Percentiles rank a stretch among this genome's conserved stretches.
Evolutionary conservation across 2,329 filamentous ascomycete genomes (phyloP).

Genomic region (Ceratocystis eucalypticola): DNA sequence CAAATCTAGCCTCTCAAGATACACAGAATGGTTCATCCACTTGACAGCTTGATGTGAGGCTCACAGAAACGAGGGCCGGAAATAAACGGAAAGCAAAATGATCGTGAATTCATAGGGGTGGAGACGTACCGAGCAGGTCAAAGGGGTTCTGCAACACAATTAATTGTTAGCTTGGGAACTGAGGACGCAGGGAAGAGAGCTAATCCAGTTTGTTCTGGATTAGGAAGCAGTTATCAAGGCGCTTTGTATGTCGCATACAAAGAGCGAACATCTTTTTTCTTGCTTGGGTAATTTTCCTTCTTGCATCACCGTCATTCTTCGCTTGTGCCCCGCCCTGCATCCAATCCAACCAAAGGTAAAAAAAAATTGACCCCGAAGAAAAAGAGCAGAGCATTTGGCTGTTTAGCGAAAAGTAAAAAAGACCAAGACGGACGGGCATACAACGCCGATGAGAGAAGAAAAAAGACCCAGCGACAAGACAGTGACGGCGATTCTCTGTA

Average conservation of each 20-base stretch:
- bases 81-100: not conserved
- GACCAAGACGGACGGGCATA: not conserved
- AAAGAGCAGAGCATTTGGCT: not conserved
- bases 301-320: not conserved
- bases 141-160: conserved; percentile 63
- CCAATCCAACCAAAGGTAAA: not conserved
- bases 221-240: too few relatives aligned
- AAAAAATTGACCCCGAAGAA: not conserved
- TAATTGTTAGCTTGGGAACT: not conserved
- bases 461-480: not conserved
- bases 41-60: too few relatives aligned
- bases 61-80: too few relatives aligned
- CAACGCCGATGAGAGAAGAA: not conserved
- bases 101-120: conserved; percentile 12
- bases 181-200: too few relatives aligned
- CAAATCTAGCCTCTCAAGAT: too few relatives aligned
- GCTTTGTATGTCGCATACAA: too few relatives aligned
- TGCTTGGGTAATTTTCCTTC: not conserved
- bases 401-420: not conserved
- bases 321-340: not conserved
- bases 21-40: too few relatives aligned
- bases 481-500: too few relatives aligned
- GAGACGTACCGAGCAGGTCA: conserved; percentile 83
- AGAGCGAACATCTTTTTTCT: too few relatives aligned
- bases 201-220: too few relatives aligned